Base-by-base conservation (phyloP, 2,329 filamentous ascomycete species). In the Scedosporium minutisporum region DNA sequence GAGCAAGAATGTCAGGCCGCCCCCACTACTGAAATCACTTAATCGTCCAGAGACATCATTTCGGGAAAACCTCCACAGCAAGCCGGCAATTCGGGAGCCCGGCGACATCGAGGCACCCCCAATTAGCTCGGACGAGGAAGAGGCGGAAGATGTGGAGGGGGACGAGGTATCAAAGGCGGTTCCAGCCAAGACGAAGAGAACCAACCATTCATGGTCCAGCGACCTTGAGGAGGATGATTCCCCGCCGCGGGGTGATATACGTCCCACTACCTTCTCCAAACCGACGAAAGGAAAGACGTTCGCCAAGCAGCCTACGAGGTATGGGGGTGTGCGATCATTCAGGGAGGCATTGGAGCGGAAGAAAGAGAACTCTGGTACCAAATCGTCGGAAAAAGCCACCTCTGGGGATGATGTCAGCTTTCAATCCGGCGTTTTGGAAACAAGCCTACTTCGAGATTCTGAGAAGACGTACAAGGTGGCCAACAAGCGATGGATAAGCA, bases 211-310 rank as follows among this genome's bases (percentile, higher is more conserved):
- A 16, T 41, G 4, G 16, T 41, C 42, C 3, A 61, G 59, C 23
- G 59, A 51, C 7, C 42, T 16, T 16, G 60, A 61, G 18, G 42
- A 33, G 23, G 60, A 57, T 3, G 60, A 42, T 18, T 62, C 61
- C 6, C 53, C 61, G 9, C 33, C 57, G 10, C 14, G 61, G 18
- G 61, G 27, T 29, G 61, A 62, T 33, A 62, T 62, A 44, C 21
- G 10, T 1, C 61, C 61, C 6, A 29, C 61, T 21, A 5, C 14
- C 7, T 62, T 58, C 53, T 18, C 25, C 2, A 58, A 21, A 46
- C 12, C 48, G 41, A 23, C 60, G 21, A 18, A n/a, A 44, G 25
- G 14, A 16, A 27, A 23, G 58, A 10, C 58, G 7, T 60, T 41
- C 3, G 16, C 27, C 27, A 23, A 33, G 33, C 12, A 23, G 27